phyloP scores from a whole-genome alignment of 441 rosid genomes.

The Gossypium lobatum region DNA sequence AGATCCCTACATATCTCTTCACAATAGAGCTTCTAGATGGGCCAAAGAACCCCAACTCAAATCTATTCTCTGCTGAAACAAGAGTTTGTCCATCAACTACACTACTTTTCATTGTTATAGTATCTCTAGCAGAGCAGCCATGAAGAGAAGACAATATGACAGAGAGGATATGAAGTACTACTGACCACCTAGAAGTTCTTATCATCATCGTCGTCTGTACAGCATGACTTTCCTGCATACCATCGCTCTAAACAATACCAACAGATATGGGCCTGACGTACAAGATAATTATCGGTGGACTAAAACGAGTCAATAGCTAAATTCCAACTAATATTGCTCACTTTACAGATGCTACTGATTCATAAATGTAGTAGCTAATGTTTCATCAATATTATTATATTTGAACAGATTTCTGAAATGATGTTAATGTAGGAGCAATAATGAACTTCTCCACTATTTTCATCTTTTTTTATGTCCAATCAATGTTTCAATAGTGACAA shows the following conservation, averaged over 20 bases:
- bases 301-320: background rate
- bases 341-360: no score
- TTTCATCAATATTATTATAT: background rate
- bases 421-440: background rate
- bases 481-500: background rate
- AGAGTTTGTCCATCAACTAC: constrained; percentile 35
- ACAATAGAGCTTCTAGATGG: constrained; percentile 26
- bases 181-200: background rate
- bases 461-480: background rate
- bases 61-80: constrained; percentile 35
- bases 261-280: background rate
- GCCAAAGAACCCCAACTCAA: constrained; percentile 62
- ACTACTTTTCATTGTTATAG: constrained; percentile 11
- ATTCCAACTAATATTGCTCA: background rate
- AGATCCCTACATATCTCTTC: constrained; percentile 52
- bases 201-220: background rate
- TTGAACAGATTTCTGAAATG: background rate
- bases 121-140: constrained; percentile 30
- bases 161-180: background rate
- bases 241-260: background rate
- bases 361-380: background rate
- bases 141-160: constrained; percentile 17
- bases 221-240: background rate
- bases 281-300: background rate
- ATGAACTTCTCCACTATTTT: background rate